Conservation (phyloP, 495 filamentous ascomycete species). For the Daldinia vernicosa region DNA sequence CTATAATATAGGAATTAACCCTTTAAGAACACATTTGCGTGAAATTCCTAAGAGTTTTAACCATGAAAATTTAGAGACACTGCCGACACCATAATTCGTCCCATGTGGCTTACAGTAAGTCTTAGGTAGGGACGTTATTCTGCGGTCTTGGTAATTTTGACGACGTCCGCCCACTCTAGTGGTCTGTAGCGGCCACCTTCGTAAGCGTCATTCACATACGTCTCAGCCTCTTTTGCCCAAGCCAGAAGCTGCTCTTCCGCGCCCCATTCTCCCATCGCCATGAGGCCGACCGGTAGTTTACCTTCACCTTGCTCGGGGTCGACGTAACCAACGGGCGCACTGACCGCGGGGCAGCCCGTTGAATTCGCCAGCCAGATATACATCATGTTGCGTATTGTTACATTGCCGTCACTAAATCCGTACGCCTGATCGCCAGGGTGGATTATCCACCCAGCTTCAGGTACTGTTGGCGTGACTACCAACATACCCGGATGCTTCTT, state of each 20-base stretch:
- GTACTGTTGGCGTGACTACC: conserved; percentile 81
- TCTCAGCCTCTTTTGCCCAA: conserved; percentile 77
- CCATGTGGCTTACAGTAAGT: no score
- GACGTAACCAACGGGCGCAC: conserved; percentile 77
- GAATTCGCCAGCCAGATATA: conserved; percentile 91
- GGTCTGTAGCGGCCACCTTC: conserved; percentile 52
- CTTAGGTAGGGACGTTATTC: conserved; percentile 6
- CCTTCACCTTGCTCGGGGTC: conserved; percentile 58
- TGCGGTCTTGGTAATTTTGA: conserved; percentile 41
- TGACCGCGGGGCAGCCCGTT: conserved; percentile 81
- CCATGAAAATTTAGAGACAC: background rate
- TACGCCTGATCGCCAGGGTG: conserved; percentile 60
- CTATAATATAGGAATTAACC: background rate
- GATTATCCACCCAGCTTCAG: conserved; percentile 77
- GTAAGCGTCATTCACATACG: conserved; percentile 50
- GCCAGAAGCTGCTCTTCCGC: conserved; percentile 78
- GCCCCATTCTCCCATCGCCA: conserved; percentile 92
- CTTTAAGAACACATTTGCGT: no score
- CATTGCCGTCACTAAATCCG: conserved; percentile 78
- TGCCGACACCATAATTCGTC: background rate
- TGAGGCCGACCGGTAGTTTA: conserved; percentile 76
- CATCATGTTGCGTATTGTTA: conserved; percentile 79
- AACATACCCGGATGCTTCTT: conserved; percentile 76
- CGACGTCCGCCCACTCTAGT: conserved; percentile 55
- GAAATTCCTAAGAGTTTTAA: no score